phyloP scores from a whole-genome alignment of 176 grass and related monocot genomes.

The Ampelocalamus luodianensis region DNA sequence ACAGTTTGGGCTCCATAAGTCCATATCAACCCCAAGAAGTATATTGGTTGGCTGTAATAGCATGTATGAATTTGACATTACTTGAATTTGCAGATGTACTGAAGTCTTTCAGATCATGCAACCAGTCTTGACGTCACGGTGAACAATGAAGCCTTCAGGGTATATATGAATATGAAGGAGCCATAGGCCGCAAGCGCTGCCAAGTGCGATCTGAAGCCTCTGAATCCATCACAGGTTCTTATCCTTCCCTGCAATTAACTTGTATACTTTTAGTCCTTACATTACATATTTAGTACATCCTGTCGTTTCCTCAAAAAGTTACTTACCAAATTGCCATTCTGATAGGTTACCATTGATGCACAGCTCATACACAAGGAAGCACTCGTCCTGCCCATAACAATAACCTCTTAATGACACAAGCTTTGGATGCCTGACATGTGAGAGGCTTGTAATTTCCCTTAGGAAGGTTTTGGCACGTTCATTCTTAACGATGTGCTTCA shows the following conservation, averaged over 20 bases:
- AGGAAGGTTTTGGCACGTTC: constrained; percentile 70
- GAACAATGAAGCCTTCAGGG: constrained; percentile 76
- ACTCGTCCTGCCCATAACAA: constrained; percentile 60
- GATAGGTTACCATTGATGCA: constrained; percentile 71
- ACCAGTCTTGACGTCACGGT: constrained; percentile 77
- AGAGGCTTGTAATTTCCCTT: constrained; percentile 72
- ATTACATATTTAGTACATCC: not conserved
- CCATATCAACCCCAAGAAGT: constrained; percentile 68
- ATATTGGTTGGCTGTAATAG: constrained; percentile 70
- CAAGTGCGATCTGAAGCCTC: constrained; percentile 66
- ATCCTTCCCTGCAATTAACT: constrained; percentile 61
- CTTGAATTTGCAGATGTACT: constrained; percentile 27
- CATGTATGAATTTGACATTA: not conserved
- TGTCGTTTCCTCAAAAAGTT: not conserved
- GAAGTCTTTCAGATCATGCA: constrained; percentile 11
- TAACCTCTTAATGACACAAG: constrained; percentile 69
- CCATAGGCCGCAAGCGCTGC: constrained; percentile 73
- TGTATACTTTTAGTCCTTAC: constrained; percentile 6
- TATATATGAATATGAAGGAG: constrained; percentile 62
- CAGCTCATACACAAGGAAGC: constrained; percentile 75
- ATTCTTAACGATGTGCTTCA: constrained; percentile 75
- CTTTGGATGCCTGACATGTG: constrained; percentile 71
- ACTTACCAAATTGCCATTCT: constrained; percentile 77
- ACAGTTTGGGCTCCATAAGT: constrained; percentile 68
- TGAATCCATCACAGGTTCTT: constrained; percentile 66